Base-by-base conservation (phyloP, 2,329 filamentous ascomycete species). In the Cladosporium cucumerinum region DNA sequence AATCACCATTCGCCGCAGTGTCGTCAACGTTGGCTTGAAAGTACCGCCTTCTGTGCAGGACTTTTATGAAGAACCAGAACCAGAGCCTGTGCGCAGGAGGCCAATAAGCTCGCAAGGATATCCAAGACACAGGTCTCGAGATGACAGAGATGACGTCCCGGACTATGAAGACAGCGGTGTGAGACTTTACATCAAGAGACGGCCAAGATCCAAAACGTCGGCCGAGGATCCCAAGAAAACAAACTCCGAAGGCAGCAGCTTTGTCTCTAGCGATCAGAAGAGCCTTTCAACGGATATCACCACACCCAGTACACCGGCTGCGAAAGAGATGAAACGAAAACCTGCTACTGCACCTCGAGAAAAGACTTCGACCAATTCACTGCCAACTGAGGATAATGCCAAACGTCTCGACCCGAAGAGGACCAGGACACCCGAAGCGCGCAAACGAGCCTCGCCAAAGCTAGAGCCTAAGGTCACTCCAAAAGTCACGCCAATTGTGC, bases 401-500 rank as follows among this genome's bases (percentile, higher is more conserved):
- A 62, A 39, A 26, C 39, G 57, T 1, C 16, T 26, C 5, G 52
- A 32, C 4, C 21, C 23, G 5, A 51, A 62, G 25, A 57, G 23
- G 16, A 28, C 62, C 26, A 48, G 49, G n/a, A 51, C 52, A 5
- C 63, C 63, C 0, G 55, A 65, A 23, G 48, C 30, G 5, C 55
- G 57, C 10, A 54, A 59, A 25, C 57, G 54, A 28, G 52, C 39
- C 16, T 66, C 64, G 21, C 59, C 60, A 5, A 59, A 64, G 16
- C 25, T 65, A 34, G 54, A 66, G 23, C 61, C 46, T n/a, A 63
- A 61, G 14, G 16, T 67, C 25, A n/a, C 68, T 14, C 66, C 73
- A 28, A 64, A 65, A 16, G 63, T 66, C 30, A 70, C 73, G 14
- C 75, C 78, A n/a, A 78, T 79, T 25, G 76, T 79, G 5, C 73